A percentile compares a stretch with the other conserved stretches of the same genome.
phyloP scores from a whole-genome alignment of 441 rosid species.

The Viola pubescens region DNA sequence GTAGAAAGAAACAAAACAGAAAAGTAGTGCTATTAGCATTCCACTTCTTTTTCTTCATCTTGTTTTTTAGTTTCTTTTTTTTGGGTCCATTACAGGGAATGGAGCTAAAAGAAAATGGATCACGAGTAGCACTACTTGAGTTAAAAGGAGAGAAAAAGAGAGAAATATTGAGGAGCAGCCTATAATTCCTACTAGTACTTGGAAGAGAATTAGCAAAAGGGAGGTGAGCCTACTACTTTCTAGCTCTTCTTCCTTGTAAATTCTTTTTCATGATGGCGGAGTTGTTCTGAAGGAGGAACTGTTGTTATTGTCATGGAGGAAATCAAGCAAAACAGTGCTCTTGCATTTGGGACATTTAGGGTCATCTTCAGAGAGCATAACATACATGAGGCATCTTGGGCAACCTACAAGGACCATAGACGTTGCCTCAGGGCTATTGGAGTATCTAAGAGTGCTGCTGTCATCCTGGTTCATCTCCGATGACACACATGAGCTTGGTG shows the following conservation, averaged over 20 bases:
- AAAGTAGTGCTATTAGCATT: constrained; percentile 44
- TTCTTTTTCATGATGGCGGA: constrained; percentile 16
- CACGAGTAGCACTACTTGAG: constrained; percentile 55
- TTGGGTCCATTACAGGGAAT: neutral
- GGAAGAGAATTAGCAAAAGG: constrained; percentile 11
- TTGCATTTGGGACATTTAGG: constrained; percentile 95
- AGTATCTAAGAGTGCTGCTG: constrained; percentile 20
- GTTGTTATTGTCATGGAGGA: constrained; percentile 52
- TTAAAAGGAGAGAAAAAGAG: constrained; percentile 9
- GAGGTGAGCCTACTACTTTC: neutral
- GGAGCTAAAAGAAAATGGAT: constrained; percentile 36
- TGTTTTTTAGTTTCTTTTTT: neutral
- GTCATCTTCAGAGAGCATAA: constrained; percentile 87
- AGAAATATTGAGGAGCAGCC: constrained; percentile 6
- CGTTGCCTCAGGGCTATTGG: constrained; percentile 72
- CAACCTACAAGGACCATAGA: constrained; percentile 95
- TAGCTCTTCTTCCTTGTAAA: constrained; percentile 36
- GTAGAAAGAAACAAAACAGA: constrained; percentile 11
- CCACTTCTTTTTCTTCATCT: constrained; percentile 23
- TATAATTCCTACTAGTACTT: constrained; percentile 20
- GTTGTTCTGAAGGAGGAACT: constrained; percentile 12
- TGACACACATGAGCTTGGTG: constrained; percentile 86
- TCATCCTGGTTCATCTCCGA: constrained; percentile 65
- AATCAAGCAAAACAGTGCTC: constrained; percentile 93
- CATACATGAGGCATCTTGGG: constrained; percentile 94